Percentiles rank a stretch among this genome's conserved stretches.
phyloP scores from a whole-genome alignment of 345 rosid species.

The Hibiscus syriacus region DNA sequence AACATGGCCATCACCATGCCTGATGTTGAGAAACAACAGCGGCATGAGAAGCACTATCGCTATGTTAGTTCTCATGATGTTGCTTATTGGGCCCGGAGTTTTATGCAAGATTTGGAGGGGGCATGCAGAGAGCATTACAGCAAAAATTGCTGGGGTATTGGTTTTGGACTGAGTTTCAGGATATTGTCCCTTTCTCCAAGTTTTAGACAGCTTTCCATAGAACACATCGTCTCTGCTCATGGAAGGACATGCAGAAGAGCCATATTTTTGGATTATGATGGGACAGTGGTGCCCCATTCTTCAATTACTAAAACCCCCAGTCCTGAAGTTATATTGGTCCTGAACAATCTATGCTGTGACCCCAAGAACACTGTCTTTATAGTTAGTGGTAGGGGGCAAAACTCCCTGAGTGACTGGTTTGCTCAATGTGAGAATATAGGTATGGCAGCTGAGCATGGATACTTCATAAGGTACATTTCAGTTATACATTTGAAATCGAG shows the following conservation, averaged over 20 bases:
- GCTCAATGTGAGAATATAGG: conserved; percentile 30
- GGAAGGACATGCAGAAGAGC: conserved; percentile 24
- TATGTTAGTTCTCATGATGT: conserved; percentile 6
- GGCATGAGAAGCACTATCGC: conserved; percentile 21
- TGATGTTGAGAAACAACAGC: conserved; percentile 15
- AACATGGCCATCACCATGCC: neutral
- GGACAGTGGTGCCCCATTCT: conserved; percentile 27
- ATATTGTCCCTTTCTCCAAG: conserved; percentile 34
- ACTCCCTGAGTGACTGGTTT: conserved; percentile 29
- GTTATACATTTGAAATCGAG: neutral
- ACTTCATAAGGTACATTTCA: conserved; percentile 25
- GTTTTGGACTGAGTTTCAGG: conserved; percentile 36
- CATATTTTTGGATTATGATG: conserved; percentile 39
- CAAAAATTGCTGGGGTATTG: conserved; percentile 35
- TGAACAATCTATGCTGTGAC: conserved; percentile 28
- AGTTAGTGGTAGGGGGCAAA: conserved; percentile 34
- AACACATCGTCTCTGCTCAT: conserved; percentile 20
- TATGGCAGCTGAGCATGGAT: conserved; percentile 38
- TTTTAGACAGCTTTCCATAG: conserved; percentile 27
- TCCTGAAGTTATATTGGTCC: conserved; percentile 21
- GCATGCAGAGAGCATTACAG: conserved; percentile 28
- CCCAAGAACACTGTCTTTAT: conserved; percentile 27
- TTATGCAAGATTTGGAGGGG: conserved; percentile 36
- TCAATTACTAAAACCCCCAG: conserved; percentile 21
- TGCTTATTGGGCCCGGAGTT: conserved; percentile 38